A percentile compares a stretch with the other conserved stretches of the same genome.
Evolutionary conservation across 2,329 filamentous ascomycete species (phyloP).

Genomic region (Coniosporium tulheliwenetii): DNA sequence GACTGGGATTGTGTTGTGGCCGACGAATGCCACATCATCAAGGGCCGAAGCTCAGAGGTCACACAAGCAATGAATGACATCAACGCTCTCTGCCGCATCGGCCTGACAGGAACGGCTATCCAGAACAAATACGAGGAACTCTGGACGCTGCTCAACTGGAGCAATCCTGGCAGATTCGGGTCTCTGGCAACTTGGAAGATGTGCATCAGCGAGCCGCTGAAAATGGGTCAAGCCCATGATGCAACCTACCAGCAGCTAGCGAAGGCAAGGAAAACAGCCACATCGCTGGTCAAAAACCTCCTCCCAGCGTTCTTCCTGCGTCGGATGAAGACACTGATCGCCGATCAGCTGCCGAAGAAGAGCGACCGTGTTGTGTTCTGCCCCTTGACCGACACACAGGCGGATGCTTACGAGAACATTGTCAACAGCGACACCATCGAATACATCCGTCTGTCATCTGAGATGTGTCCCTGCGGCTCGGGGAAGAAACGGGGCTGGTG

Average conservation of each 20-base stretch:
- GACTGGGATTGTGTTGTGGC: conserved; percentile 90
- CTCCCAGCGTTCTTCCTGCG: conserved; percentile 82
- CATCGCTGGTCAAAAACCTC: conserved; percentile 72
- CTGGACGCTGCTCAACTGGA: conserved; percentile 94
- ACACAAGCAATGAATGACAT: conserved; percentile 80
- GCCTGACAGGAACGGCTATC: conserved; percentile 87
- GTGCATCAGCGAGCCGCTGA: conserved; percentile 64
- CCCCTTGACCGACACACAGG: conserved; percentile 68
- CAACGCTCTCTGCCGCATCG: conserved; percentile 83
- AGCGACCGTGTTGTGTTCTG: conserved; percentile 91
- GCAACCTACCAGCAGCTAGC: conserved; percentile 73
- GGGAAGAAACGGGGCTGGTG: conserved; percentile 67
- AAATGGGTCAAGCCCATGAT: conserved; percentile 81
- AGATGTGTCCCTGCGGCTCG: conserved; percentile 55
- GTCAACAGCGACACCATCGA: conserved; percentile 56
- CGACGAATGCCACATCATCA: conserved; percentile 85
- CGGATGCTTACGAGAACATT: conserved; percentile 68
- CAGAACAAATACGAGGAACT: conserved; percentile 97
- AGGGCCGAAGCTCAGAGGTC: conserved; percentile 60
- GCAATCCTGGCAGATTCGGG: conserved; percentile 62
- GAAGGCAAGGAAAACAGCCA: conserved; percentile 63
- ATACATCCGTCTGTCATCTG: conserved; percentile 50
- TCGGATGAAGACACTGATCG: conserved; percentile 84
- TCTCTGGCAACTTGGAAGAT: conserved; percentile 61
- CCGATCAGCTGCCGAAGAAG: conserved; percentile 86